Percentiles rank a stretch among this genome's conserved stretches.
Evolutionary conservation across 129 eudicot genomes (phyloP).

Genomic region (Artemisia annua): DNA sequence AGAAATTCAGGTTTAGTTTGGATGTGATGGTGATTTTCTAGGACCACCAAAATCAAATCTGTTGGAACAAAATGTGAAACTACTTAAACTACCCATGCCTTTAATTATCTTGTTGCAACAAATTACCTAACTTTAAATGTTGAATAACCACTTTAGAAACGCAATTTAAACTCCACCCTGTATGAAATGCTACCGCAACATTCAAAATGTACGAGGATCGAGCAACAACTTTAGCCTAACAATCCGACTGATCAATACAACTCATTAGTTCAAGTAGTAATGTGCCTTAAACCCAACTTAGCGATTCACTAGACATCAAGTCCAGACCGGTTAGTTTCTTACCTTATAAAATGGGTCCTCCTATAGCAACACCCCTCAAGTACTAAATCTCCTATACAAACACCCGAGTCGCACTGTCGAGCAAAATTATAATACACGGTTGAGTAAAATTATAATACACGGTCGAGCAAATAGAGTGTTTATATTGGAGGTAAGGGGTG

Average conservation of each 20-base stretch:
- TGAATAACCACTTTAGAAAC: background rate
- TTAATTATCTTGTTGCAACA: background rate
- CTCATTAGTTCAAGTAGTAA: background rate
- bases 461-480: no score
- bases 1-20: background rate
- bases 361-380: no score
- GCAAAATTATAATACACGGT: no score
- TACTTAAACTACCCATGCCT: slow-evolving; percentile 3
- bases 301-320: background rate
- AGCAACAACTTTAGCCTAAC: no score
- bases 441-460: no score
- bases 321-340: background rate
- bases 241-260: background rate
- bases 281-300: background rate
- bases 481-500: no score
- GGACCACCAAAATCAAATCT: background rate
- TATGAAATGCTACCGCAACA: background rate
- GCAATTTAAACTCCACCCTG: background rate
- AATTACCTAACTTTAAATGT: background rate
- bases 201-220: background rate
- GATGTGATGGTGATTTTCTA: background rate
- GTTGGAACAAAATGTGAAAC: background rate
- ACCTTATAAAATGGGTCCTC: no score
- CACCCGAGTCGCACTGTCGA: no score
- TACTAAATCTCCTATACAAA: no score